Evolutionary conservation across 202 grass and related monocot species (phyloP), one percentile per base, ranked within the genome.

Genomic region (Hordeum pubiflorum): DNA sequence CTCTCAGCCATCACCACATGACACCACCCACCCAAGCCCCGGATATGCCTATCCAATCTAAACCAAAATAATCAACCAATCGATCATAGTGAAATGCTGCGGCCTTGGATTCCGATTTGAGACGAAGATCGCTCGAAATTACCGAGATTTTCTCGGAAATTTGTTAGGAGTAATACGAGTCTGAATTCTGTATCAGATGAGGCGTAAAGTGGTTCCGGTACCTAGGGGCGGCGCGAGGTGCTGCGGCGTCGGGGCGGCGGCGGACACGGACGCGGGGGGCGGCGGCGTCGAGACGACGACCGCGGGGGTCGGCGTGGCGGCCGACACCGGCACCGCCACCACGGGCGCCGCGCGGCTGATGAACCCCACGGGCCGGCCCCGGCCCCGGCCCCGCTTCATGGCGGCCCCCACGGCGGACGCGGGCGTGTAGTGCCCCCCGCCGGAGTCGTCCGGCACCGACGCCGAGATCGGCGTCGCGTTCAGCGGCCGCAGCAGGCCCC

Each of bases 381-480:
- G 86, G 1, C 86, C 86, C 55, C 86, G 11, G 18, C 87, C 88
- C 13, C 91, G 55, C 71, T 91, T 91, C 91, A 94, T 94, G 59
- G 84, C 89, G 50, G 91, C 81, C 14, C 91, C 91, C 17, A 94
- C 91, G 18, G 91, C 86, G 1, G 91, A 74, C n/a, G 91, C 91
- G 4, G 91, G 86, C 63, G 89, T 94, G 73, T 94, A 94, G 18
- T 58, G 86, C 2, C 76, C 83, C 32, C 62, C 75, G 41, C 84
- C 81, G 2, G 34, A 22, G 78, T 87, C 76, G 86, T 89, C 86
- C 54, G 91, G 89, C 43, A 83, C 91, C 27, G 91, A 90, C 72
- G 91, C 86, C 23, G 91, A 94, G 86, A 94, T 94, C 72, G 91
- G 91, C 7, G 84, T 91, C 58, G 91, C 91, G 18, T 91, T 85